Conservation (phyloP, 495 filamentous ascomycete species). For the Annulohypoxylon moriforme region DNA sequence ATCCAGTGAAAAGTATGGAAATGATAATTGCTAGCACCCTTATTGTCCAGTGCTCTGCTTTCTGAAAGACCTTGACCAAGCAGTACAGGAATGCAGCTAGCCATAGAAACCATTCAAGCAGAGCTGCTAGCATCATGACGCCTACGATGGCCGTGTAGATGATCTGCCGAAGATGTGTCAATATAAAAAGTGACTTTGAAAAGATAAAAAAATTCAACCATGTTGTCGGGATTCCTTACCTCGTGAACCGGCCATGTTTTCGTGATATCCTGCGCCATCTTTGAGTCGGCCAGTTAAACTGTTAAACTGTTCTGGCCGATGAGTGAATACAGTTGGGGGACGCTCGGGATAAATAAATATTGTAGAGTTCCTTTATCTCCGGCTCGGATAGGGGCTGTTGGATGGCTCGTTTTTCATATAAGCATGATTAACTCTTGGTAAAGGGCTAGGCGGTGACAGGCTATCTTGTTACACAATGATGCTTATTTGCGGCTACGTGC, state of each 20-base stretch:
- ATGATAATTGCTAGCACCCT: conserved; percentile 80
- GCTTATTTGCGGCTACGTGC: conserved; percentile 40
- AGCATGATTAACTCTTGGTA: conserved; percentile 24
- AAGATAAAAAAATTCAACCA: neutral
- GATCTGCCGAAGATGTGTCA: conserved; percentile 49
- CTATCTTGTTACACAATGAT: conserved; percentile 31
- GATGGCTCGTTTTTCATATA: conserved; percentile 27
- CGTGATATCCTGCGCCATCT: conserved; percentile 56
- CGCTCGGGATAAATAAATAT: conserved; percentile 8
- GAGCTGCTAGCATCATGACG: conserved; percentile 82
- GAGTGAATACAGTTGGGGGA: neutral
- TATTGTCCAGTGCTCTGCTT: conserved; percentile 89
- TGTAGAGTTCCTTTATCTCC: neutral
- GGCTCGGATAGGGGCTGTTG: conserved; percentile 26
- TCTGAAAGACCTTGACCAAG: conserved; percentile 85
- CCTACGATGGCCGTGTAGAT: conserved; percentile 86
- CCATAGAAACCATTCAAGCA: conserved; percentile 96
- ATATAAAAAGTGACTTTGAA: neutral
- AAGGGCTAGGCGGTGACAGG: conserved; percentile 11
- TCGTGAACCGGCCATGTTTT: conserved; percentile 70
- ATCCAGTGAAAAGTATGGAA: conserved; percentile 73
- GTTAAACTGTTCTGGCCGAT: neutral
- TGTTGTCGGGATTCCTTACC: conserved; percentile 59
- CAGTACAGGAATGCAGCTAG: conserved; percentile 93
- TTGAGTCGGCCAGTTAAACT: conserved; percentile 22